Evolutionary conservation across 768 basidiomycete species (phyloP).

Genomic region (Mycena galopus): DNA sequence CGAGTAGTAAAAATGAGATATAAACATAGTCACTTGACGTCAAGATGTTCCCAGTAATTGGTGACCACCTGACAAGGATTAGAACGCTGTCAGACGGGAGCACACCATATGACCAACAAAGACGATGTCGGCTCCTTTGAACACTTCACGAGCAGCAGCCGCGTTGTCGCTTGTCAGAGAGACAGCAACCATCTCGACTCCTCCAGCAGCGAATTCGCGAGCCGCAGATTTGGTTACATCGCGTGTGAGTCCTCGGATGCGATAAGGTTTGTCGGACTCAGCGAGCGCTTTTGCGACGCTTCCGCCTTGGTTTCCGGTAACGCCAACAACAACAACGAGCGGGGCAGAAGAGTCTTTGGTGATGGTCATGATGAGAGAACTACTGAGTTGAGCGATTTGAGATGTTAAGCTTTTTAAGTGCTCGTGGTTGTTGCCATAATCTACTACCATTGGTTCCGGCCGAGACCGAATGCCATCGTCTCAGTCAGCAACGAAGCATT

Average conservation of each 20-base stretch:
- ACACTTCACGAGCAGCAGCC: conserved; percentile 7
- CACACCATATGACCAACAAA: conserved; percentile 24
- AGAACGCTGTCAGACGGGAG: neutral
- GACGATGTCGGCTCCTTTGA: conserved; percentile 18
- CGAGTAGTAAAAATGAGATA: too few species aligned
- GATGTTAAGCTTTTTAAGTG: neutral
- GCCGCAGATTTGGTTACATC: conserved; percentile 27
- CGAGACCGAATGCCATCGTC: too few species aligned
- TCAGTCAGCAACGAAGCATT: too few species aligned
- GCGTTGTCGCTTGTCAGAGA: conserved; percentile 22
- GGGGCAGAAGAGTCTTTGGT: conserved; percentile 12
- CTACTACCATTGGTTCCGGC: too few species aligned
- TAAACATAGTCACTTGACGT: too few species aligned
- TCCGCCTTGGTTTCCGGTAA: conserved; percentile 33
- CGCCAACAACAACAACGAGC: conserved; percentile 30
- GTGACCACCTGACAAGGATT: conserved; percentile 21
- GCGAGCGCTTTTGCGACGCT: conserved; percentile 30
- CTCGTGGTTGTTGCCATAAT: too few species aligned
- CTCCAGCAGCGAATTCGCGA: neutral
- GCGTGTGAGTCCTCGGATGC: conserved; percentile 33
- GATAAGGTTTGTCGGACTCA: conserved; percentile 28
- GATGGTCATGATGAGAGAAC: conserved; percentile 33
- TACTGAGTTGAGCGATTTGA: too few species aligned
- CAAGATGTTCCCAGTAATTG: conserved; percentile 36
- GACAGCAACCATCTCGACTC: conserved; percentile 23